These are phyloP conservation scores for Dothideomycetes sp. DNA, from an alignment of 2,329 filamentous ascomycete genomes.

Conservation along the genomic window DNA sequence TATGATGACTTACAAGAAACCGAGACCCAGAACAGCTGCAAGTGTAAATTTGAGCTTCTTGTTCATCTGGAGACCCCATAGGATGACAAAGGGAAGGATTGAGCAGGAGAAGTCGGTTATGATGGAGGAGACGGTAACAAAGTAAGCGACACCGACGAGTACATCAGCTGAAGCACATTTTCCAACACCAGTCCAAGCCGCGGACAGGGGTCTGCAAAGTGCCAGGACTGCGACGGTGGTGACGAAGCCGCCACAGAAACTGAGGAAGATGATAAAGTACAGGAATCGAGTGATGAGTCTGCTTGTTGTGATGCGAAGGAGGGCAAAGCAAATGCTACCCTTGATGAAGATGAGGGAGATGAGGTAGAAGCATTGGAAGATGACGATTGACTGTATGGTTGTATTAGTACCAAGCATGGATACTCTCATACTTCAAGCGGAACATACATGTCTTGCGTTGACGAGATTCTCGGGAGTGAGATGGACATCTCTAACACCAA, in stretches of 20 bases:
- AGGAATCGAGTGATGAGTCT: conserved; percentile 17
- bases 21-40: conserved; percentile 26
- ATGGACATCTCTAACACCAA: conserved; percentile 13
- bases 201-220: conserved; percentile 16
- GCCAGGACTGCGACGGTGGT: conserved; percentile 15
- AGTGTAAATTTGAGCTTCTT: conserved; percentile 26
- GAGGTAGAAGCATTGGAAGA: conserved; percentile 43
- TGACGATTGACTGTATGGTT: conserved; percentile 35
- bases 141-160: conserved; percentile 12
- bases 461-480: conserved; percentile 4
- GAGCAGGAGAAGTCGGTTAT: conserved; percentile 30
- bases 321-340: conserved; percentile 40
- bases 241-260: conserved; percentile 17
- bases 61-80: conserved; percentile 29
- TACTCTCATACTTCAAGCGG: not conserved
- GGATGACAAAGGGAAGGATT: conserved; percentile 27
- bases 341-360: conserved; percentile 38
- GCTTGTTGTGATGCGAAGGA: conserved; percentile 40
- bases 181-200: conserved; percentile 13
- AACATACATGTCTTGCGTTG: conserved; percentile 10
- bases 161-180: conserved; percentile 10
- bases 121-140: conserved; percentile 18
- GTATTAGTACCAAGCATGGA: not conserved
- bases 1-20: conserved; percentile 21
- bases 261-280: conserved; percentile 14